Evolutionary conservation across 2,329 filamentous ascomycete genomes (phyloP), one percentile per base, ranked within the genome.

Genomic region (Arthroderma sp.): DNA sequence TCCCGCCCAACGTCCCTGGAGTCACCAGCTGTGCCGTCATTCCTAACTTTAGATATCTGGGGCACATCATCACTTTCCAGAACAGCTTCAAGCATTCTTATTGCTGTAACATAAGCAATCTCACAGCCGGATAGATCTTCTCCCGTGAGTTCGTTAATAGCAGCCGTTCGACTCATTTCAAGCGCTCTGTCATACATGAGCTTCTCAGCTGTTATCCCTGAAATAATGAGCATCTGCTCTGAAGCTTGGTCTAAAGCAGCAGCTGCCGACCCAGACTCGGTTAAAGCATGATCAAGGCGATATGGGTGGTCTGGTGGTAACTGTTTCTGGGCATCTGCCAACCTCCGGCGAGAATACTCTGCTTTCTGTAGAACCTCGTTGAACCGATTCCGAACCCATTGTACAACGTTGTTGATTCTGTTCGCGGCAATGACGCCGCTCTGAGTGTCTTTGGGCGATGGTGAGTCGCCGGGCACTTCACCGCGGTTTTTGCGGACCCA

Each of bases 321-420:
- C 54, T 80, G 77, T 60, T 80, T 82, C 62, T 98, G 91, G 4
- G 84, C 86, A 50, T 94, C 86, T 38, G 86, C 72, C 40, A 98
- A 73, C 60, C 88, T 93, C 39, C 88, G 71, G 39, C 86, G 83
- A n/a, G 94, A 87, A 51, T 95, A 75, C 58, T 96, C 89, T 1
- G 88, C 88, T 68, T 98, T 98, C 65, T 95, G 88, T 49, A 96
- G 69, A 34, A 94, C 91, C 61, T 96, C 91, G 59, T 98, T 98
- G 72, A 98, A 98, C 4, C 89, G 84, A 53, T 74, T 77, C 31
- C 91, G 84, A 45, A 94, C 82, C 91, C 89, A 98, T 62, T 95
- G 89, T 0, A 98, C 91, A 6, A 93, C 86, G 36, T 82, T 83
- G 58, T 94, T 95, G 63, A 98, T 86, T 40, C 87, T 80, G 40